Percentiles rank a stretch among this genome's conserved stretches.
Conservation (phyloP, 768 basidiomycete genomes). For the Paxillus involutus region DNA sequence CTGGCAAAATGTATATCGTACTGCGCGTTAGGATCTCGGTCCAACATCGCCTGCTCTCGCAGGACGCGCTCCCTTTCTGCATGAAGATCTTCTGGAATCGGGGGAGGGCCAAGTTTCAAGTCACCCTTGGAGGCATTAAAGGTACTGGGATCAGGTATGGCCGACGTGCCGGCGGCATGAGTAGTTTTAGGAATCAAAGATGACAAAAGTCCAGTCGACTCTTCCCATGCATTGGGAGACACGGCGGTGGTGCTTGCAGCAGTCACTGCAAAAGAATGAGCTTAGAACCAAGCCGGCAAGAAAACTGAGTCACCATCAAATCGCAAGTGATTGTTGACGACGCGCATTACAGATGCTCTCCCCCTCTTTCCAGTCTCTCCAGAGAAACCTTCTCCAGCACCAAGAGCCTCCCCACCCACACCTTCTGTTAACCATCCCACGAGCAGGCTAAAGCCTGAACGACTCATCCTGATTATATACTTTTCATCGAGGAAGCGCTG, state of each 20-base stretch:
- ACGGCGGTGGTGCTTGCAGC: slow-evolving; percentile 65
- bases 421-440: slow-evolving; percentile 97
- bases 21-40: slow-evolving; percentile 64
- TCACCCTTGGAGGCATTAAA: slow-evolving; percentile 78
- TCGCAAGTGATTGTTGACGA: slow-evolving; percentile 90
- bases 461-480: slow-evolving; percentile 86
- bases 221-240: slow-evolving; percentile 73
- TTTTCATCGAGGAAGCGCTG: slow-evolving; percentile 88
- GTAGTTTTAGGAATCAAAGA: slow-evolving; percentile 68
- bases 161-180: slow-evolving; percentile 36
- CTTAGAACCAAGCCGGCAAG: slow-evolving; percentile 8
- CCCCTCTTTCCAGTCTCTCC: slow-evolving; percentile 84
- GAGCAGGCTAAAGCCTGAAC: slow-evolving; percentile 88
- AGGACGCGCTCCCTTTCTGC: slow-evolving; percentile 78
- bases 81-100: slow-evolving; percentile 76
- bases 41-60: slow-evolving; percentile 78
- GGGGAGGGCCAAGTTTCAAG: slow-evolving; percentile 83
- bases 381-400: slow-evolving; percentile 74
- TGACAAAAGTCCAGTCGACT: slow-evolving; percentile 80
- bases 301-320: slow-evolving; percentile 69
- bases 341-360: slow-evolving; percentile 86
- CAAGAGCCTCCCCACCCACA: slow-evolving; percentile 80
- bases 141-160: slow-evolving; percentile 59
- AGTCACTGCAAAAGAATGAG: slow-evolving; percentile 52
- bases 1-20: slow-evolving; percentile 61